Evolutionary conservation across 1,284 basidiomycete genomes (phyloP).

Genomic region (Rhizoctonia solani): DNA sequence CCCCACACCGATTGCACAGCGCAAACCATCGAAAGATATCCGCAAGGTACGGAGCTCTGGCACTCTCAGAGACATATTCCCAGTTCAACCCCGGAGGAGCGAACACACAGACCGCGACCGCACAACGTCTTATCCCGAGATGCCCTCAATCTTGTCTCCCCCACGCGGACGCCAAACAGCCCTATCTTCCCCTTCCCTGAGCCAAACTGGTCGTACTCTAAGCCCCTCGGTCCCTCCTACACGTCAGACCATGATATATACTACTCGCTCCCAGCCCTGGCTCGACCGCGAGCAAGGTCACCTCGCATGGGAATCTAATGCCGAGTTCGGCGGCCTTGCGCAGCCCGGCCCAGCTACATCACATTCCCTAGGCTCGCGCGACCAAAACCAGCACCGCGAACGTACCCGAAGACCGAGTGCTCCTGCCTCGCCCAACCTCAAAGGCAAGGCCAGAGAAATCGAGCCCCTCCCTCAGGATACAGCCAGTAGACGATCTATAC

Average conservation of each 20-base stretch:
- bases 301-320: constrained; percentile 22
- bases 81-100: not conserved
- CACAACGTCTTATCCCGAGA: not conserved
- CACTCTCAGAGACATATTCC: constrained; percentile 1
- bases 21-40: constrained; percentile 6
- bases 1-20: not conserved
- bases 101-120: constrained; percentile 17
- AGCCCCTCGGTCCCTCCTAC: not conserved
- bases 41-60: constrained; percentile 16
- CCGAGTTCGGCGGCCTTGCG: constrained; percentile 15
- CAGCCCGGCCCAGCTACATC: not conserved
- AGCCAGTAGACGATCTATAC: constrained; percentile 14
- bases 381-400: constrained; percentile 12
- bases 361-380: constrained; percentile 29
- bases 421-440: not conserved
- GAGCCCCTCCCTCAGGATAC: constrained; percentile 12
- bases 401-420: constrained; percentile 28
- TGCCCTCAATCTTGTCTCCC: not conserved
- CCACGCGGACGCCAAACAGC: constrained; percentile 14
- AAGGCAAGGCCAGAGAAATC: constrained; percentile 27
- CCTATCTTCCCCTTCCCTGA: constrained; percentile 25
- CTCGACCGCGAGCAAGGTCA: constrained; percentile 25
- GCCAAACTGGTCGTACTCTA: not conserved
- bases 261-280: not conserved
- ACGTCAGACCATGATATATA: constrained; percentile 5